A percentile compares a stretch with the other conserved stretches of the same genome.
These are phyloP conservation scores for Carex sylvatica DNA, from an alignment of 202 grass and related monocot species.

Conservation along the genomic window DNA sequence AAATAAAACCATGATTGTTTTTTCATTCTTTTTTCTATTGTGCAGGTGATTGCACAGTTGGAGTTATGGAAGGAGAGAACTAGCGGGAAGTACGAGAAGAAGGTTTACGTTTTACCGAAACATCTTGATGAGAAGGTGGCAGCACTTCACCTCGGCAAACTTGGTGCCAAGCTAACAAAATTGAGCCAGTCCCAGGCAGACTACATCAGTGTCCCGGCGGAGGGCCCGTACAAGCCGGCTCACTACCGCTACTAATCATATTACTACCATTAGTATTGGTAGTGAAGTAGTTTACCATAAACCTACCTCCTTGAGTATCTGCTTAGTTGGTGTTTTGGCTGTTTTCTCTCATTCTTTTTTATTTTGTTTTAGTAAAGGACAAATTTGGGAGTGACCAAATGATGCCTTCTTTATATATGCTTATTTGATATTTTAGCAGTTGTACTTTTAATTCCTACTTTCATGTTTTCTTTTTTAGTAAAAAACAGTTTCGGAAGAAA, in stretches of 20 bases:
- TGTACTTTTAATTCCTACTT: neutral
- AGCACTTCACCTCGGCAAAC: conserved; percentile 44
- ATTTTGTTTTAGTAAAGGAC: neutral
- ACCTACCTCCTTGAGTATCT: neutral
- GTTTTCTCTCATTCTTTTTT: neutral
- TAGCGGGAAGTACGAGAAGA: conserved; percentile 43
- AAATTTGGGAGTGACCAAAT: neutral
- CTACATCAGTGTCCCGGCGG: conserved; percentile 36
- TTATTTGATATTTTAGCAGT: neutral
- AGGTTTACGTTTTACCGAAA: conserved; percentile 44
- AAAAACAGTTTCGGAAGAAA: neutral
- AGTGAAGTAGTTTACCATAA: neutral
- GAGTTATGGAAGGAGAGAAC: conserved; percentile 48
- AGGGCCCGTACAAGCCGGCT: conserved; percentile 43
- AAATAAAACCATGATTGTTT: neutral
- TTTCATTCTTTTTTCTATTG: neutral
- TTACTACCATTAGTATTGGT: neutral
- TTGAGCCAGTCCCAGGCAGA: conserved; percentile 30
- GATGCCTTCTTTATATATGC: neutral
- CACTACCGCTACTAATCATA: conserved; percentile 42
- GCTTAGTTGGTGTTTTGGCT: neutral
- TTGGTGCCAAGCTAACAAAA: conserved; percentile 51
- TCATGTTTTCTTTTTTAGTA: neutral
- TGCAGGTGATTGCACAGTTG: conserved; percentile 50
- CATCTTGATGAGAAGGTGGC: conserved; percentile 54